Percentiles rank a stretch among this genome's conserved stretches.
phyloP scores from a whole-genome alignment of 2,329 filamentous ascomycete species.

The Sporothrix globosa region DNA sequence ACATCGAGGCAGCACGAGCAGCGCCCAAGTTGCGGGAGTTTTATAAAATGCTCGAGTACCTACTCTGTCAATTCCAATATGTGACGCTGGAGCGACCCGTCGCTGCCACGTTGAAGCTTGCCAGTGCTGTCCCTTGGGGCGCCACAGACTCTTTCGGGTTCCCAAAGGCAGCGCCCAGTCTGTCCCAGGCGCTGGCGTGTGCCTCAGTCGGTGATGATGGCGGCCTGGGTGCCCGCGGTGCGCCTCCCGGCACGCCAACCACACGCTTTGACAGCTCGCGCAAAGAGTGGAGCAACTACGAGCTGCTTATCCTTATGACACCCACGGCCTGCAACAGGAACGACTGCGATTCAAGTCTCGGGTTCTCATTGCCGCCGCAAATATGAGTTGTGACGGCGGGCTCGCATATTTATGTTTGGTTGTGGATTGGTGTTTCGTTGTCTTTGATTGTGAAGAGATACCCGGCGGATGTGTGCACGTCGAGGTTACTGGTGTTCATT shows the following conservation, averaged over 20 bases:
- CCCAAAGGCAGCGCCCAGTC: not conserved
- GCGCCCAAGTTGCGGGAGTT: not conserved
- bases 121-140: not conserved
- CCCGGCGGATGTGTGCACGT: not conserved
- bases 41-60: not conserved
- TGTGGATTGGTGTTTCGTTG: not conserved
- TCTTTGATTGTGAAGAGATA: not conserved
- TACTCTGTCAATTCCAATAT: constrained; percentile 2
- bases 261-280: not conserved
- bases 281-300: constrained; percentile 22
- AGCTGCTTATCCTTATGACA: constrained; percentile 1
- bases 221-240: not conserved
- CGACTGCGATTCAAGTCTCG: not conserved
- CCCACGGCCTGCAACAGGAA: not conserved
- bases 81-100: not conserved
- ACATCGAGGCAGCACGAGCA: not conserved
- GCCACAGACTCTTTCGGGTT: not conserved
- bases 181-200: not conserved
- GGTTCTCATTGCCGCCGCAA: constrained; percentile 15
- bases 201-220: not conserved
- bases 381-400: not conserved
- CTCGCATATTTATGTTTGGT: not conserved
- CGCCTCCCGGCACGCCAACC: not conserved
- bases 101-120: not conserved
- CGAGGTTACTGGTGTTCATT: not conserved